Conservation (phyloP, 2,329 filamentous ascomycete species). For the Fusarium udum region DNA sequence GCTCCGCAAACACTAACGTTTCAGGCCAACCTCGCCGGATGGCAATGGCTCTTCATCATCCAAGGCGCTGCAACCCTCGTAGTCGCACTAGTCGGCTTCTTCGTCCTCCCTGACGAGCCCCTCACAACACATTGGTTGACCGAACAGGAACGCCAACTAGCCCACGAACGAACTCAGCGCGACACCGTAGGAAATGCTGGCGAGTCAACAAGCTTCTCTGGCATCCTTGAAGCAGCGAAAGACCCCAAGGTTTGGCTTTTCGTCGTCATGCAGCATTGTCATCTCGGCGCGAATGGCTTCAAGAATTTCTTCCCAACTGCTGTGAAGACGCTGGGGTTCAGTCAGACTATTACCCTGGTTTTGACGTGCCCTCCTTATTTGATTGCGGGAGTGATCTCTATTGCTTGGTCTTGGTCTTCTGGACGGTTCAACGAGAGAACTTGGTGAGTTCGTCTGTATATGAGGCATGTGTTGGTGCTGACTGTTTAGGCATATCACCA, state of each 20-base stretch:
- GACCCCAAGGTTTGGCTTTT: conserved; percentile 60
- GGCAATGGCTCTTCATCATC: conserved; percentile 67
- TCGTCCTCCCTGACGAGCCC: conserved; percentile 48
- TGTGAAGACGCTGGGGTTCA: conserved; percentile 40
- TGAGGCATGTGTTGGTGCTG: fast-evolving
- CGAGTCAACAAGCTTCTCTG: conserved; percentile 52
- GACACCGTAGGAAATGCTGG: conserved; percentile 56
- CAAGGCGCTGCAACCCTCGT: conserved; percentile 60
- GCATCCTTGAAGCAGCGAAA: conserved; percentile 54
- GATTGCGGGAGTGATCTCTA: conserved; percentile 43
- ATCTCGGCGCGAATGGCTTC: conserved; percentile 58
- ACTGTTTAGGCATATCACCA: conserved; percentile 50
- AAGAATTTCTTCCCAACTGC: conserved; percentile 47
- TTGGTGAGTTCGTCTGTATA: conserved; percentile 34
- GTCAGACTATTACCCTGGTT: conserved; percentile 40
- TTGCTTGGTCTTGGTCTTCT: conserved; percentile 48
- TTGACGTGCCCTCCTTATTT: conserved; percentile 54
- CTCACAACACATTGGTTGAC: conserved; percentile 55
- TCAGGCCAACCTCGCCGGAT: conserved; percentile 36
- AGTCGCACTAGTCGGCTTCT: conserved; percentile 37
- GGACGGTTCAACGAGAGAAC: conserved; percentile 57
- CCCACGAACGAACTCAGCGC: conserved; percentile 52
- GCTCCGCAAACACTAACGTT: fast-evolving
- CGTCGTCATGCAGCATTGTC: conserved; percentile 60
- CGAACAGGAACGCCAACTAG: conserved; percentile 54